A percentile compares a stretch with the other conserved stretches of the same genome.
Conservation (phyloP, 2,329 filamentous ascomycete species). For the Zalaria sp. region DNA sequence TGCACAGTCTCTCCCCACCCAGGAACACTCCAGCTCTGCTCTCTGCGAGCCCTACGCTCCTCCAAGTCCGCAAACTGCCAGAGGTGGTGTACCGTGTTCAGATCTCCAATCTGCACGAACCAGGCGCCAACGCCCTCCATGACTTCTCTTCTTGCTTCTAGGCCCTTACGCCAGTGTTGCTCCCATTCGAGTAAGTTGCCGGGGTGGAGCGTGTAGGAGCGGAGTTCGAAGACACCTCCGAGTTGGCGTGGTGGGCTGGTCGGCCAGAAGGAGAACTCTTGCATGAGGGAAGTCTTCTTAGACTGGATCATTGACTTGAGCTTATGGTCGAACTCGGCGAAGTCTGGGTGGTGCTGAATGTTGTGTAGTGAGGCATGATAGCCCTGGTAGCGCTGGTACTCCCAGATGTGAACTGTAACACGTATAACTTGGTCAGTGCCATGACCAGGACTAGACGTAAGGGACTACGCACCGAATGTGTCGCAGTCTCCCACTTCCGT, state of each 20-base stretch:
- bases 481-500: constrained; percentile 96
- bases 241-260: constrained; percentile 81
- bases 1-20: constrained; percentile 97
- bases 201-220: constrained; percentile 90
- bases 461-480: constrained; percentile 61
- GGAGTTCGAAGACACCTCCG: constrained; percentile 87
- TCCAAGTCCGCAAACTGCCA: constrained; percentile 98
- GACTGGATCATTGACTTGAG: constrained; percentile 72
- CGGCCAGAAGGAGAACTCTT: constrained; percentile 99
- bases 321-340: constrained; percentile 67
- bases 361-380: constrained; percentile 85
- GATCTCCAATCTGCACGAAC: constrained; percentile 96
- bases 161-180: constrained; percentile 87
- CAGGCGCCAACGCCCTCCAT: constrained; percentile 92
- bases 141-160: constrained; percentile 82
- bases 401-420: constrained; percentile 89
- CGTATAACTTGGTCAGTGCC: not conserved
- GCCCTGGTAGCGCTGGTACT: constrained; percentile 93
- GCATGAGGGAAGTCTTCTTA: constrained; percentile 89
- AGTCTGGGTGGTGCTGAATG: constrained; percentile 73
- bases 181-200: constrained; percentile 97
- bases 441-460: no score
- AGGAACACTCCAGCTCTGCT: constrained; percentile 89
- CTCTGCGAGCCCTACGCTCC: constrained; percentile 76
- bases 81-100: constrained; percentile 94